Evolutionary conservation across 129 eudicot species (phyloP).

Genomic region (Scalesia atractyloides): DNA sequence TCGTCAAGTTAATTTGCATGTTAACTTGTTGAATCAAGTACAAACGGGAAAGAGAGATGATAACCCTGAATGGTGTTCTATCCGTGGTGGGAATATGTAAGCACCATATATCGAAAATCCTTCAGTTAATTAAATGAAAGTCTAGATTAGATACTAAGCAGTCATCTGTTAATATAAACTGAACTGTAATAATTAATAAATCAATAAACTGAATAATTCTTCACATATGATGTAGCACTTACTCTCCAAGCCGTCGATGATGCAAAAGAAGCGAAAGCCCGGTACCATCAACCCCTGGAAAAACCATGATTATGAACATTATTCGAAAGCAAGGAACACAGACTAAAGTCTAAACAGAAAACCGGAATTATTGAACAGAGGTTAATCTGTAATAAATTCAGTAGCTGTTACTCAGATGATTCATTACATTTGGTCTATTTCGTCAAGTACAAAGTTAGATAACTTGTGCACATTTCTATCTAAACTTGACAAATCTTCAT

Average conservation of each 20-base stretch:
- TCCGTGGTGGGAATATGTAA: conserved; percentile 67
- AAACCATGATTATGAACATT: neutral
- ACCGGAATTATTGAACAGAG: neutral
- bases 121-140: conserved; percentile 15
- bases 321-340: neutral
- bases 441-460: neutral
- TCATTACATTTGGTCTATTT: neutral
- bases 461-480: neutral
- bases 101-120: conserved; percentile 80
- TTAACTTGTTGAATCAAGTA: conserved; percentile 17
- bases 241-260: conserved; percentile 61
- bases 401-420: neutral
- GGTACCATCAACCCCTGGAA: conserved; percentile 62
- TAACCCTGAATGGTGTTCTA: conserved; percentile 67
- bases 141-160: neutral
- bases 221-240: conserved; percentile 20
- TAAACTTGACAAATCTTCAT: neutral
- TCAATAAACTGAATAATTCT: neutral
- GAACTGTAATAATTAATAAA: neutral
- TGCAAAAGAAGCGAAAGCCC: conserved; percentile 71
- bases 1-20: neutral
- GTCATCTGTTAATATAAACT: neutral
- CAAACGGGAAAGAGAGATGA: conserved; percentile 18
- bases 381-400: neutral
- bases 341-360: neutral